Percentiles rank a stretch among this genome's conserved stretches.
Conservation (phyloP, 768 basidiomycete genomes). For the Pisolithus sp. region DNA sequence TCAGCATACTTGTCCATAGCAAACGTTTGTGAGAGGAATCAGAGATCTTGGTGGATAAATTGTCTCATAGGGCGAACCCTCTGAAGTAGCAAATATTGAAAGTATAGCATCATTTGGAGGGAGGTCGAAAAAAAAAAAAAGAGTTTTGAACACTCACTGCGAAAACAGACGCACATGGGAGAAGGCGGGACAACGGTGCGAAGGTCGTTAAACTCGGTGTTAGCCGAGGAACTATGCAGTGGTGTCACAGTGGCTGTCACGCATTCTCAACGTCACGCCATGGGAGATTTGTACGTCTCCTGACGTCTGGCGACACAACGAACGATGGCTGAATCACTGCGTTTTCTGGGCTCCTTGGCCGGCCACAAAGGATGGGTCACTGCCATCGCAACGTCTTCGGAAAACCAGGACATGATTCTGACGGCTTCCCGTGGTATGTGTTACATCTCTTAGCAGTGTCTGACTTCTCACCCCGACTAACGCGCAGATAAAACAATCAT, state of each 20-base stretch:
- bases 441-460: background rate
- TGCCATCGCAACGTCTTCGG: slow-evolving; percentile 95
- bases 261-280: slow-evolving; percentile 16
- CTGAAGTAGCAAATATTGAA: slow-evolving; percentile 67
- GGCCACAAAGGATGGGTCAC: slow-evolving; percentile 99
- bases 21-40: slow-evolving; percentile 21
- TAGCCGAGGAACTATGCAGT: slow-evolving; percentile 51
- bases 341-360: slow-evolving; percentile 85
- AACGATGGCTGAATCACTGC: slow-evolving; percentile 77
- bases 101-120: slow-evolving; percentile 37
- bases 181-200: background rate
- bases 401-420: slow-evolving; percentile 99
- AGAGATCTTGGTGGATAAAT: slow-evolving; percentile 68
- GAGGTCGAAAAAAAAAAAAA: background rate
- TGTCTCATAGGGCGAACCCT: slow-evolving; percentile 53
- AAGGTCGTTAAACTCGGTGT: slow-evolving; percentile 9
- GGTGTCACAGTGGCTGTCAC: slow-evolving; percentile 62
- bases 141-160: slow-evolving; percentile 13
- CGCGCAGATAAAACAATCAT: slow-evolving; percentile 96
- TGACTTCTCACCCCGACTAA: slow-evolving; percentile 12
- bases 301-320: slow-evolving; percentile 17
- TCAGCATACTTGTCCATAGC: background rate
- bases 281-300: slow-evolving; percentile 19
- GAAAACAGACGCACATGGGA: background rate
- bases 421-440: slow-evolving; percentile 90